phyloP scores from a whole-genome alignment of 106 monocot genomes.

The Narthecium ossifragum region DNA sequence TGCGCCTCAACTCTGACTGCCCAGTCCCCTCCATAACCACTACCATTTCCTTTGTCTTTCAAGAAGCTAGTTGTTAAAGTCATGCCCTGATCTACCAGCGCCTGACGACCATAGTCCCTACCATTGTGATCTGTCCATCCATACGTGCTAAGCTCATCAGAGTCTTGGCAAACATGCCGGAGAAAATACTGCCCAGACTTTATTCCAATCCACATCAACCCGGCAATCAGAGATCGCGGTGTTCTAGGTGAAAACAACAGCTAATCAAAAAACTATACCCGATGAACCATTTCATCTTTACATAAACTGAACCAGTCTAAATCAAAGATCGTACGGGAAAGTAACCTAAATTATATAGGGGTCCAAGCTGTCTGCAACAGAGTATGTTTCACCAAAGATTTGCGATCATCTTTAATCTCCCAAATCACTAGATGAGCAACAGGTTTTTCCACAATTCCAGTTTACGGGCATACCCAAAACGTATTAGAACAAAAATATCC shows the following conservation, averaged over 20 bases:
- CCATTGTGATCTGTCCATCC: slow-evolving; percentile 98
- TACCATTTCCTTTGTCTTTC: slow-evolving; percentile 54
- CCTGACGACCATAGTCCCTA: slow-evolving; percentile 80
- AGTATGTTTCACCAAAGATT: too few relatives aligned
- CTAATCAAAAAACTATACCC: too few relatives aligned
- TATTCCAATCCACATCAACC: slow-evolving; percentile 94
- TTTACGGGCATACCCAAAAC: too few relatives aligned
- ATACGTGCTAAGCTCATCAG: slow-evolving; percentile 82
- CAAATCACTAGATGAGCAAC: too few relatives aligned
- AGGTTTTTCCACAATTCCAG: too few relatives aligned
- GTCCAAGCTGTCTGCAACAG: too few relatives aligned
- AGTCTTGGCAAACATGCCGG: slow-evolving; percentile 92
- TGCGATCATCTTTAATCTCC: too few relatives aligned
- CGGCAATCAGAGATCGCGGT: slow-evolving; percentile 72
- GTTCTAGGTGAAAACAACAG: slow-evolving; percentile 40
- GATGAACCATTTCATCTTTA: too few relatives aligned
- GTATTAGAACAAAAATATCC: not conserved
- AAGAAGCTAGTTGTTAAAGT: slow-evolving; percentile 76
- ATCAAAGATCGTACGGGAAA: too few relatives aligned
- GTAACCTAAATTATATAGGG: too few relatives aligned
- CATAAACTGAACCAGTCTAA: too few relatives aligned
- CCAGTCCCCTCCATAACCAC: slow-evolving; percentile 99
- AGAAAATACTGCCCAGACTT: slow-evolving; percentile 81
- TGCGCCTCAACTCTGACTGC: slow-evolving; percentile 60
- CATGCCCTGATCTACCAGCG: slow-evolving; percentile 62